Evolutionary conservation across 139 green algal genomes (phyloP), one percentile per base, ranked within the genome.

Genomic region (Coelastrella sp.): DNA sequence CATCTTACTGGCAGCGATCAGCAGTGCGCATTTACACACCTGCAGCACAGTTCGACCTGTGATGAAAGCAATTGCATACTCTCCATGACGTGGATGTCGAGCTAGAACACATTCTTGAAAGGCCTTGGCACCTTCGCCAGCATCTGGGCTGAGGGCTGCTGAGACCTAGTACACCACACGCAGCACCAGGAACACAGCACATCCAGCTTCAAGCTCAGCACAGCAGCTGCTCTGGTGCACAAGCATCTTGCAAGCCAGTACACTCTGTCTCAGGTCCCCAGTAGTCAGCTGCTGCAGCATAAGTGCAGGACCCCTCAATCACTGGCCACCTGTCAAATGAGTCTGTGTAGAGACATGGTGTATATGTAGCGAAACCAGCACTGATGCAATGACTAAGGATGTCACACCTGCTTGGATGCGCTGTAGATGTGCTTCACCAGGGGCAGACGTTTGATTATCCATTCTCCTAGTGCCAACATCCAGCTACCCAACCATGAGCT

Each of bases 401-500:
- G 45, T 13, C 37, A 9, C 6, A 96, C 92, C 89, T 99, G 96
- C 88, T 99, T 99, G 9, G 96, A 96, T 1, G 96, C 96, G 2
- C 90, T 96, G 90, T 99, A 99, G 51, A 99, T 96, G 87, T 99
- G 96, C 72, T 96, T 98, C 5, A 99, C 88, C 13, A 99, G 91
- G 3, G 96, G 96, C 53, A 99, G 81, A 17, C 94, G 93, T 67
- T 93, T 93, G 88, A 99, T 98, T 80, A 98, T 92, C 92, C 93
- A 97, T 88, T 99, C 96, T 0, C 96, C 96, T 3, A 98, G 48
- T 23, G 87, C 86, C 63, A 99, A 89, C 25, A 96, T 53, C 30
- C 88, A 81, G n/a, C 87, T 87, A 32, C 96, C 96, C 63, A 98
- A 63, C 95, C 95, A 99, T 0, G 92, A 96, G 9, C 92, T 96